Conservation (phyloP, 176 grass and related monocot species). For the Aegilops sharonensis region DNA sequence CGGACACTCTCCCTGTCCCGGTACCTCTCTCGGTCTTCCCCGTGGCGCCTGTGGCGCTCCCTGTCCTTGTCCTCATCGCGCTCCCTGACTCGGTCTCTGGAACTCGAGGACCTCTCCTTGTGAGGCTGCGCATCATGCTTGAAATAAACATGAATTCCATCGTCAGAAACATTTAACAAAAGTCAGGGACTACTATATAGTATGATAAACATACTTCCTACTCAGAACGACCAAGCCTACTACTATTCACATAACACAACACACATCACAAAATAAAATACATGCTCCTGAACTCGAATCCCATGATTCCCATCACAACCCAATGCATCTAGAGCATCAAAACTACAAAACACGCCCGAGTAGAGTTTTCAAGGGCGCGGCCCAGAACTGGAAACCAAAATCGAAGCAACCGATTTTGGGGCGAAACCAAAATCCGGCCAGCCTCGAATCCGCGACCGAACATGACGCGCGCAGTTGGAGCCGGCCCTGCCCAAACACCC, state of each 20-base stretch:
- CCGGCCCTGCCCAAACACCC: background rate
- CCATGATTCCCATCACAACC: background rate
- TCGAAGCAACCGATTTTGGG: no score
- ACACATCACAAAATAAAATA: background rate
- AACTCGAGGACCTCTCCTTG: conserved; percentile 63
- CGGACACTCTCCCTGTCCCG: conserved; percentile 40
- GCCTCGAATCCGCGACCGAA: background rate
- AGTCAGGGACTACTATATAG: background rate
- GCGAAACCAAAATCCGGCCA: no score
- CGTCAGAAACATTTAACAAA: background rate
- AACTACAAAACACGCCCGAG: no score
- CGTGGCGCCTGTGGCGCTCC: conserved; percentile 45
- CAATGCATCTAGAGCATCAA: background rate
- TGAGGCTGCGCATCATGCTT: conserved; percentile 38
- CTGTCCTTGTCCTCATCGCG: conserved; percentile 34
- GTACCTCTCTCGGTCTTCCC: conserved; percentile 36
- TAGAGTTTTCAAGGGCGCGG: no score
- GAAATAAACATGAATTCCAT: background rate
- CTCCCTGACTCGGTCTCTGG: conserved; percentile 62
- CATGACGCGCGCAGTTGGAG: background rate
- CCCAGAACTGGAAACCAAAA: background rate
- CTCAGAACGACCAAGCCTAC: background rate
- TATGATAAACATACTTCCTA: background rate
- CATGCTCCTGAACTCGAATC: background rate
- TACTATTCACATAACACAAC: background rate